Percentiles rank a stretch among this genome's conserved stretches.
Conservation (phyloP, 2,329 filamentous ascomycete genomes). For the Ophiostoma montium region DNA sequence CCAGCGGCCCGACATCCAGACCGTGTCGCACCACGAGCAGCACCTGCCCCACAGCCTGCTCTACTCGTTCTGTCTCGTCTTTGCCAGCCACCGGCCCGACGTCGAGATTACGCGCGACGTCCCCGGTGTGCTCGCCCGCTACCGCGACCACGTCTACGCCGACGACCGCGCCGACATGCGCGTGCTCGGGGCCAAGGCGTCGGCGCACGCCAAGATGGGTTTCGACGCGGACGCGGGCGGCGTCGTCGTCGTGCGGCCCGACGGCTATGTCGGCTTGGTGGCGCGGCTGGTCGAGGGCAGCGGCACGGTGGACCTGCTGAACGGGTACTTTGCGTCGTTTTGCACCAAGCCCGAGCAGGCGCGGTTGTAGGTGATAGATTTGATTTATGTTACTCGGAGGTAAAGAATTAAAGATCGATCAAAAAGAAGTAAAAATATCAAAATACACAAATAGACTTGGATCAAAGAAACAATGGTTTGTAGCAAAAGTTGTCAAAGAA, state of each 20-base stretch:
- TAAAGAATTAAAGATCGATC: not conserved
- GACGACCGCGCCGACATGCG: slow-evolving; percentile 66
- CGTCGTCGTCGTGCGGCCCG: slow-evolving; percentile 71
- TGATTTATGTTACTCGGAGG: not conserved
- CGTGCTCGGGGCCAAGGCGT: slow-evolving; percentile 53
- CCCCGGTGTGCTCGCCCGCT: slow-evolving; percentile 56
- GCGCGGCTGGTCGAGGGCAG: slow-evolving; percentile 59
- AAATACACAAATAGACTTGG: no score
- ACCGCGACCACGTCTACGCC: slow-evolving; percentile 71
- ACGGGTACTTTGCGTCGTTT: slow-evolving; percentile 69
- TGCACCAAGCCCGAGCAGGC: slow-evolving; percentile 42
- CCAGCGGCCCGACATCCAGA: slow-evolving; percentile 42
- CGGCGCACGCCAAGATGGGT: slow-evolving; percentile 80
- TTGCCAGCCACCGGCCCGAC: slow-evolving; percentile 50
- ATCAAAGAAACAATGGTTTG: no score
- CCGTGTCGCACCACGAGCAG: slow-evolving; percentile 60
- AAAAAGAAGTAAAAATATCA: not conserved
- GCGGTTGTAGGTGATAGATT: slow-evolving; percentile 21
- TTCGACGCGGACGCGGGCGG: slow-evolving; percentile 59
- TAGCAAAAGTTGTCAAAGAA: no score
- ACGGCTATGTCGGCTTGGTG: slow-evolving; percentile 74
- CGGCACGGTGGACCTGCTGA: slow-evolving; percentile 64
- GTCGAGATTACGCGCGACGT: slow-evolving; percentile 61
- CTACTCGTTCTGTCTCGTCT: slow-evolving; percentile 65
- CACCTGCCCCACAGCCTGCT: slow-evolving; percentile 77